Conservation (phyloP, 164 flowering plant species). For the Sedum album region DNA sequence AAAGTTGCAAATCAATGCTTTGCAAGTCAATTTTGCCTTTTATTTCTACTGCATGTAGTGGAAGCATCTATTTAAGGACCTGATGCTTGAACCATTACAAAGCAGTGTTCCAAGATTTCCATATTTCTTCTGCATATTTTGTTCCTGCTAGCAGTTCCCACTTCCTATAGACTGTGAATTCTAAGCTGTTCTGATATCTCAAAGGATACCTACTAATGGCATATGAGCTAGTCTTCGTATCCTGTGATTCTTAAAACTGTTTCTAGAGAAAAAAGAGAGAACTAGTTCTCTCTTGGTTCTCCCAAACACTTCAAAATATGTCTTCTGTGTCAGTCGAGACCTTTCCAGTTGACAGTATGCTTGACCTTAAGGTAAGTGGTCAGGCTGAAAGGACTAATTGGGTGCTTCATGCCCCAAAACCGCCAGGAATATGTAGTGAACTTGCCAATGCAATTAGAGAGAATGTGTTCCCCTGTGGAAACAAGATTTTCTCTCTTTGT, state of each 20-base stretch:
- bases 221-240: neutral
- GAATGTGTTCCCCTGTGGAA: constrained; percentile 11
- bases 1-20: neutral
- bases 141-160: neutral
- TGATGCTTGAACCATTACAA: neutral
- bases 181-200: constrained; percentile 1
- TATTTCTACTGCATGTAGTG: constrained; percentile 1
- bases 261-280: constrained; percentile 7
- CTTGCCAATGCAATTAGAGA: constrained; percentile 16
- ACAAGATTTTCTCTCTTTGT: constrained; percentile 7
- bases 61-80: constrained; percentile 5
- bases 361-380: constrained; percentile 15
- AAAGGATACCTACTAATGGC: constrained; percentile 4
- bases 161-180: neutral
- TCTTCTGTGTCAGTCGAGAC: constrained; percentile 9
- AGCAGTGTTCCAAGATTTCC: neutral
- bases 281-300: constrained; percentile 20
- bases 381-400: constrained; percentile 20
- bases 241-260: neutral
- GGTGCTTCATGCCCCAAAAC: constrained; percentile 28
- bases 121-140: constrained; percentile 3
- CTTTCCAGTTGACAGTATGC: constrained; percentile 5
- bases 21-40: neutral
- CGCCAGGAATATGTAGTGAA: constrained; percentile 24
- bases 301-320: constrained; percentile 43